Evolutionary conservation across 1,284 basidiomycete species (phyloP).

Genomic region (Pseudozyma sp.): DNA sequence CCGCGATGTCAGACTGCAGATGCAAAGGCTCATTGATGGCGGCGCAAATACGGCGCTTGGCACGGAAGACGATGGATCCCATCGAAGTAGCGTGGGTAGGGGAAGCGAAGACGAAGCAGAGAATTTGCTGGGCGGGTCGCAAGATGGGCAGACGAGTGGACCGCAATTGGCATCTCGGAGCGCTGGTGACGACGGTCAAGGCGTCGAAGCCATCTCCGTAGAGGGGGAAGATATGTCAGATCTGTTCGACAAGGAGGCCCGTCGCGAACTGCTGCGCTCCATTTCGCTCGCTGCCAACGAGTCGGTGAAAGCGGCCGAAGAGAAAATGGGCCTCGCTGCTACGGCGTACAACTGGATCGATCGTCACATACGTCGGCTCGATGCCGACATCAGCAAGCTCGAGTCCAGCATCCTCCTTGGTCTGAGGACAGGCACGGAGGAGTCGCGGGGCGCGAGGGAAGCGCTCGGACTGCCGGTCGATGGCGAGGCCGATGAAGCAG

Average conservation of each 20-base stretch:
- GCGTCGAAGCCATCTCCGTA: not conserved
- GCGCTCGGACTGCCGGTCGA: slow-evolving; percentile 40
- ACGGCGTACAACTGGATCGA: slow-evolving; percentile 72
- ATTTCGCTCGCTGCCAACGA: slow-evolving; percentile 45
- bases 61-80: not conserved
- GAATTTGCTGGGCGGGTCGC: slow-evolving; percentile 29
- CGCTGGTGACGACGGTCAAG: not conserved
- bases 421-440: slow-evolving; percentile 52
- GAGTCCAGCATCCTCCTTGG: slow-evolving; percentile 61
- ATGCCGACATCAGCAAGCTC: slow-evolving; percentile 68
- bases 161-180: not conserved
- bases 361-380: slow-evolving; percentile 72
- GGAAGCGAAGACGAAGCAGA: slow-evolving; percentile 46
- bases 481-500: slow-evolving; percentile 3
- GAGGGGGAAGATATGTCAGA: not conserved
- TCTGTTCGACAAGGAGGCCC: slow-evolving; percentile 13
- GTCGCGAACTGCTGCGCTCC: slow-evolving; percentile 17
- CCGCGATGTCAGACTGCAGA: slow-evolving; percentile 30
- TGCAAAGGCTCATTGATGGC: slow-evolving; percentile 18
- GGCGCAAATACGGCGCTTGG: not conserved
- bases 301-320: slow-evolving; percentile 69
- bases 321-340: slow-evolving; percentile 71
- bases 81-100: not conserved
- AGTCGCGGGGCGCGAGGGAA: slow-evolving; percentile 48
- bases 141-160: not conserved